Evolutionary conservation across 2,329 filamentous ascomycete genomes (phyloP), one percentile per base, ranked within the genome.

Genomic region (Drechslerella stenobrocha): DNA sequence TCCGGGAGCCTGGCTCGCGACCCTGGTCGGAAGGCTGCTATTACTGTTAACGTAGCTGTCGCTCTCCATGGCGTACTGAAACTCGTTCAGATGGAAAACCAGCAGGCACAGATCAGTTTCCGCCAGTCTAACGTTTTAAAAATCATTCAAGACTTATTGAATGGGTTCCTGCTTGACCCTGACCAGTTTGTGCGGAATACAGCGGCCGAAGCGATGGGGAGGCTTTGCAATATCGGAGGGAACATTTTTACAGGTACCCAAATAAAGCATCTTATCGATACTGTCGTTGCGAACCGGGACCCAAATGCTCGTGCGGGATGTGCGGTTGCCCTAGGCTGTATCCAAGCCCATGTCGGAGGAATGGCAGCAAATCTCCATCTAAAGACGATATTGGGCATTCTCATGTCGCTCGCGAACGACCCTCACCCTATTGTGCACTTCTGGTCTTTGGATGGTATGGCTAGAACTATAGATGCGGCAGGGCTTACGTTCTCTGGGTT

Each of bases 371-470:
- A 91, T 2, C 90, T 93, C 73, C 93, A 98, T 75, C 81, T 98
- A 51, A 97, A 97, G 79, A 96, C 90, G 1, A 96, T 98, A 50
- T 83, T 96, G n/a, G 88, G 92, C 15, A 95, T 98, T 35, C 79
- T 98, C n/a, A 95, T 97, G 88, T 97, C 93, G 5, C 81, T 98
- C 7, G 92, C 90, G 76, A 96, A 91, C 72, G 93, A 98, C 74
- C 89, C 92, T 18, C 93, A 98, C 75, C 91, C 93, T 0, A 86
- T 89, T 0, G 93, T 98, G 6, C 93, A 98, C 76, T 96, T 92
- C 75, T 97, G 91, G 90, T 92, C 95, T 1, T 80, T 98, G 44
- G 90, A 96, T 75, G 92, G 90, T 7, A 77, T 98, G 26, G 87
- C 89, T 1, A 81, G 88, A 52, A 90, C 95, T 9, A 88, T 92